Base-by-base conservation (phyloP, 345 rosid species). In the Syzygium aromaticum region DNA sequence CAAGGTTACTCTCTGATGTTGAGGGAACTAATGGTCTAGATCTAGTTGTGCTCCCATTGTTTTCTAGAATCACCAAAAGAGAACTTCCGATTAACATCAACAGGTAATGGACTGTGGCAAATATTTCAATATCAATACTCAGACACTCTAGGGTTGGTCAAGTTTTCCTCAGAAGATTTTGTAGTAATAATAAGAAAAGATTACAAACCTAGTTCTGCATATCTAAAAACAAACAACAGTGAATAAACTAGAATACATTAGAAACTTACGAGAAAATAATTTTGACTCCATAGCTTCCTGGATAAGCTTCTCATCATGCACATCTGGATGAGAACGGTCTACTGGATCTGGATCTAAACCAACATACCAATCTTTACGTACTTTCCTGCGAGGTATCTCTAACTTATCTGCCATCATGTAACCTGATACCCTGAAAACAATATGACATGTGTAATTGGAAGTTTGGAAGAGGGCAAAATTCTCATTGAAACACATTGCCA, bases 301-400 rank as follows among this genome's bases (percentile, higher is more conserved):
- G 84, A 94, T 87, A 87, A 98, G 93, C 86, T 88, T 89, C 28
- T 94, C 94, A 86, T 98, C 99, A 86, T 93, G 93, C 85, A 98
- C 98, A 88, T 98, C 99, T 6, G 99, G 98, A 92, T 92, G 98
- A 86, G 98, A 94, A 85, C 98, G 98, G 91, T 98, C 99, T 87
- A 93, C 99, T 19, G 98, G 98, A 90, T 98, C 98, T 67, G 93
- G 91, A 85, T 94, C 84, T 92, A 98, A 93, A 83, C 98, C 99
- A 85, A 93, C 98, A 90, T 95, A 90, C 99, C 99, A 98, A 89
- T 96, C 91, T 91, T 96, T 98, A 90, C 83, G 95, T 87, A 95
- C 97, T 90, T 89, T 96, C 91, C 98, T 92, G 85, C 98, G 99
- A 89, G 99, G 99, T 54, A 96, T 92, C 91, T 89, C 98, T 89